A percentile compares a stretch with the other conserved stretches of the same genome.
These are phyloP conservation scores for Pythium rishiriense DNA, from an alignment of 352 stramenopile genomes.

Conservation along the genomic window DNA sequence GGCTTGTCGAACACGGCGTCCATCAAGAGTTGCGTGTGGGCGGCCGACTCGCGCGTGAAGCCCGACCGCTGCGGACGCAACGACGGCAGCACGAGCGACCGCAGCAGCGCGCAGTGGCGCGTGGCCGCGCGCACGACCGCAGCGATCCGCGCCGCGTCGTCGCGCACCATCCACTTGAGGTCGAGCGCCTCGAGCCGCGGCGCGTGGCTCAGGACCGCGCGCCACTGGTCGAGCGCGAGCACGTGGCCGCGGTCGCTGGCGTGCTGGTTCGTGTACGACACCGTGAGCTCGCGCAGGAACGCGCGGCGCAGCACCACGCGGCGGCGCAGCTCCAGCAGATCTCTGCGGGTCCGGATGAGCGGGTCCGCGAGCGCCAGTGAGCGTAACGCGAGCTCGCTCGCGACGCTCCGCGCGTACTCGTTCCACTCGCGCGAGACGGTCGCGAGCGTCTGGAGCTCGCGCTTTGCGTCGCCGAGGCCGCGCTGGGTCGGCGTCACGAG, in stretches of 20 bases:
- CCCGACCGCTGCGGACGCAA: conserved; percentile 3
- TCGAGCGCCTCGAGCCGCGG: conserved; percentile 8
- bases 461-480: not conserved
- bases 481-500: not conserved
- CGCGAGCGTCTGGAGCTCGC: conserved; percentile 11
- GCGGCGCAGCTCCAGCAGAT: conserved; percentile 6
- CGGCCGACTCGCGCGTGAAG: not conserved
- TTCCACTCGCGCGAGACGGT: conserved; percentile 14
- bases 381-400: not conserved
- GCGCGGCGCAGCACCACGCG: conserved; percentile 6
- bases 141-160: not conserved
- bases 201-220: conserved; percentile 7
- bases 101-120: conserved; percentile 4
- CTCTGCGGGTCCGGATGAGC: not conserved
- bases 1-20: not conserved
- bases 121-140: conserved; percentile 4
- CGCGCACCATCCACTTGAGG: conserved; percentile 1
- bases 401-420: conserved; percentile 1
- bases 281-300: conserved; percentile 15
- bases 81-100: conserved; percentile 7
- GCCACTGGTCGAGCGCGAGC: conserved; percentile 7
- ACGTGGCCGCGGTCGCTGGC: not conserved
- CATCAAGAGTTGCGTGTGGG: conserved; percentile 10
- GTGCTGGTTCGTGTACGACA: conserved; percentile 5
- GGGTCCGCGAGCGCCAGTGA: not conserved